These are phyloP conservation scores for Trichosanthes truncata DNA, from an alignment of 306 rosid species.

Conservation along the genomic window DNA sequence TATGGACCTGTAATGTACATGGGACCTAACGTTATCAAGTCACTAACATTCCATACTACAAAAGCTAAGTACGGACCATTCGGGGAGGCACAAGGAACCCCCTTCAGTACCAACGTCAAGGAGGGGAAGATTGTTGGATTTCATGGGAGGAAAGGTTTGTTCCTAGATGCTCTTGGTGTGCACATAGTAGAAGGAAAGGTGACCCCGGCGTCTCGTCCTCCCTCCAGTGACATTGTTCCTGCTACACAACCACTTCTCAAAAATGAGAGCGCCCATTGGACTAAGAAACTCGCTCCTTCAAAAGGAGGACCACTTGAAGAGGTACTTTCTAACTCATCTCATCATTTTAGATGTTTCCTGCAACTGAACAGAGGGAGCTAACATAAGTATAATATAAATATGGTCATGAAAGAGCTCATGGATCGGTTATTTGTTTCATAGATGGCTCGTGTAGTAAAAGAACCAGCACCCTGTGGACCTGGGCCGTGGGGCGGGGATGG, in stretches of 20 bases:
- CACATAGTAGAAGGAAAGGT: slow-evolving; percentile 65
- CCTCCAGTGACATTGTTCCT: slow-evolving; percentile 26
- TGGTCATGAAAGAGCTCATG: background rate
- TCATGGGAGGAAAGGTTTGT: slow-evolving; percentile 79
- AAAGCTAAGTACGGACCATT: slow-evolving; percentile 58
- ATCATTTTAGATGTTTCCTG: background rate
- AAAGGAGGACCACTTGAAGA: slow-evolving; percentile 45
- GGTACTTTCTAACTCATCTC: slow-evolving; percentile 25
- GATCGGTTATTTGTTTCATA: slow-evolving; percentile 3
- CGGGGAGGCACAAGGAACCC: slow-evolving; percentile 73
- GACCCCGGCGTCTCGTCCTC: slow-evolving; percentile 19
- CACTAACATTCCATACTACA: slow-evolving; percentile 70
- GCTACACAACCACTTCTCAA: slow-evolving; percentile 31
- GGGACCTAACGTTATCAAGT: slow-evolving; percentile 65
- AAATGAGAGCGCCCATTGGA: slow-evolving; percentile 33
- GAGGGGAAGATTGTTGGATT: slow-evolving; percentile 78
- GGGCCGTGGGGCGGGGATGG: slow-evolving; percentile 99
- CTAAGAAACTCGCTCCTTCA: slow-evolving; percentile 31
- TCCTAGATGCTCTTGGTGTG: slow-evolving; percentile 79
- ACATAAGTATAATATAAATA: background rate
- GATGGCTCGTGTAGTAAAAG: slow-evolving; percentile 59
- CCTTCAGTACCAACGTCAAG: slow-evolving; percentile 48
- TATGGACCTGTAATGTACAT: slow-evolving; percentile 61
- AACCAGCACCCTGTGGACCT: slow-evolving; percentile 85
- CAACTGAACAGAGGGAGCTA: background rate